These are phyloP conservation scores for Pochonia chlamydosporia DNA, from an alignment of 2,329 filamentous ascomycete species.

Conservation along the genomic window DNA sequence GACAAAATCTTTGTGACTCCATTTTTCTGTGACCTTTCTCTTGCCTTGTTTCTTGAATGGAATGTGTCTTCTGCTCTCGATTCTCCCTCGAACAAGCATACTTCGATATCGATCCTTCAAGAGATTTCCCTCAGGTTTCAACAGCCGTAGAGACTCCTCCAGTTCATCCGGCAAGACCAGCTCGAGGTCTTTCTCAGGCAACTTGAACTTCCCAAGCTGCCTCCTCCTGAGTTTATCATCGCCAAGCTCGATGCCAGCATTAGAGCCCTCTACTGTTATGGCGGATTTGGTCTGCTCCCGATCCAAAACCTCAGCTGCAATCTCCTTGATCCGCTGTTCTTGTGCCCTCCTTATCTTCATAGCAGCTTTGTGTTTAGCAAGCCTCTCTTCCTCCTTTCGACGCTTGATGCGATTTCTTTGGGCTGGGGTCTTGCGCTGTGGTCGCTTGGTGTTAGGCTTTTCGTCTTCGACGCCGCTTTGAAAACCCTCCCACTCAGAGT, in stretches of 20 bases:
- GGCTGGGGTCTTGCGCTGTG: constrained; percentile 76
- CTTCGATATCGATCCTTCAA: constrained; percentile 88
- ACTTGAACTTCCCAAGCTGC: constrained; percentile 65
- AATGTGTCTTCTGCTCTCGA: constrained; percentile 76
- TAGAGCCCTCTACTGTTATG: constrained; percentile 34
- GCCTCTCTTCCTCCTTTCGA: constrained; percentile 79
- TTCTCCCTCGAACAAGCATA: constrained; percentile 79
- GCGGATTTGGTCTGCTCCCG: constrained; percentile 46
- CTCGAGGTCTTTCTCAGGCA: constrained; percentile 77
- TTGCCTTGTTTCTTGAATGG: constrained; percentile 78
- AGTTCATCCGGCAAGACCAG: constrained; percentile 78
- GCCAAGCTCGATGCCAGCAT: constrained; percentile 51
- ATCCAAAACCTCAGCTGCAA: constrained; percentile 57
- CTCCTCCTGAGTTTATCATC: constrained; percentile 62
- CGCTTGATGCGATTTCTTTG: constrained; percentile 86
- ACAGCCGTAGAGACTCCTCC: constrained; percentile 70
- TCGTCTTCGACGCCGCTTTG: constrained; percentile 73
- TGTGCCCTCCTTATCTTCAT: constrained; percentile 70
- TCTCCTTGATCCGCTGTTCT: constrained; percentile 62
- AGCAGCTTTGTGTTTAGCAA: constrained; percentile 67
- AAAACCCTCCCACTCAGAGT: constrained; percentile 86
- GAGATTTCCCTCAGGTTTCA: constrained; percentile 94
- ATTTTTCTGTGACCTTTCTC: constrained; percentile 85
- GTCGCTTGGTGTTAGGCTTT: constrained; percentile 59
- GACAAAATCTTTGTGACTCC: constrained; percentile 90